phyloP scores from a whole-genome alignment of 2,329 filamentous ascomycete species.

The Fusarium camptoceras region DNA sequence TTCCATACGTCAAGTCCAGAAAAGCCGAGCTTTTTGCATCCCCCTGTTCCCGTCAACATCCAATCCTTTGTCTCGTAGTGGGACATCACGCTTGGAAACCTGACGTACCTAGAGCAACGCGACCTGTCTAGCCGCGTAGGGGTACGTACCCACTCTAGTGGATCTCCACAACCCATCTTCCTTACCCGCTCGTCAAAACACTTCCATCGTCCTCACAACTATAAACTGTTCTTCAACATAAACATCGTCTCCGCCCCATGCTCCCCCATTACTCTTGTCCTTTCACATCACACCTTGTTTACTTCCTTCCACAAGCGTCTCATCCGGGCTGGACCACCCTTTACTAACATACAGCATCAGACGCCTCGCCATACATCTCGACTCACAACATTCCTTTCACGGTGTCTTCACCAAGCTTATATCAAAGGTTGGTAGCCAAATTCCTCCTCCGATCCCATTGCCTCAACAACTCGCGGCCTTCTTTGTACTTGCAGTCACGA shows the following conservation, averaged over 20 bases:
- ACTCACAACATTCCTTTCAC: conserved; percentile 54
- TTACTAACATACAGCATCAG: conserved; percentile 48
- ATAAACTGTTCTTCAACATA: conserved; percentile 49
- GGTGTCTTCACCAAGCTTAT: conserved; percentile 51
- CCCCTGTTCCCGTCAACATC: conserved; percentile 26
- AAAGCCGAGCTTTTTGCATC: conserved; percentile 23
- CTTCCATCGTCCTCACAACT: conserved; percentile 51
- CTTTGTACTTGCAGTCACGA: conserved; percentile 10
- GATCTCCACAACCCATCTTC: conserved; percentile 45
- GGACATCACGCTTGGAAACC: conserved; percentile 46
- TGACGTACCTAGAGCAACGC: conserved; percentile 50
- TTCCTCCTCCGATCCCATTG: conserved; percentile 47
- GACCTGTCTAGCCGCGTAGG: conserved; percentile 47
- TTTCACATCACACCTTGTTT: conserved; percentile 43
- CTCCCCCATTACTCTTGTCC: conserved; percentile 42
- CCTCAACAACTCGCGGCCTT: conserved; percentile 44
- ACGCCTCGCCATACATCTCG: conserved; percentile 44
- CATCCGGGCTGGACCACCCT: conserved; percentile 35
- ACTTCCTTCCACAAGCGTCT: conserved; percentile 37
- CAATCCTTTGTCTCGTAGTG: conserved; percentile 45
- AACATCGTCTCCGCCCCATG: conserved; percentile 50
- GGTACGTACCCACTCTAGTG: conserved; percentile 50
- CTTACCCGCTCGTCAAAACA: conserved; percentile 54
- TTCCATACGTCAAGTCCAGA: conserved; percentile 37
- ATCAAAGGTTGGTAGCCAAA: conserved; percentile 52